Percentiles rank a stretch among this genome's conserved stretches.
phyloP scores from a whole-genome alignment of 352 stramenopile species.

The Globisporangium lucens region DNA sequence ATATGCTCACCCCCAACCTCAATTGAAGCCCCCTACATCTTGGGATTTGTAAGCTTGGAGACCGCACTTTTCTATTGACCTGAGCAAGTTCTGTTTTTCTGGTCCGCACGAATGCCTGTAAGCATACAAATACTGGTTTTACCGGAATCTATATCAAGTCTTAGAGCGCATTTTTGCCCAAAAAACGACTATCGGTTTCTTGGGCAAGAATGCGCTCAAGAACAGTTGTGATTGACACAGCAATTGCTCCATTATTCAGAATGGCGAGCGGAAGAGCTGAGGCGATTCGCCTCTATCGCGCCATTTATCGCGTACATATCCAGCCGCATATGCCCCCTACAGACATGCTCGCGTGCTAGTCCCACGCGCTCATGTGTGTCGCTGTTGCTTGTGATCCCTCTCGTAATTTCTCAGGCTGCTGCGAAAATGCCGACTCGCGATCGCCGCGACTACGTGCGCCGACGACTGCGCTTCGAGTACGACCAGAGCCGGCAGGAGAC shows the following conservation, averaged over 20 bases:
- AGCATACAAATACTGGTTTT: no score
- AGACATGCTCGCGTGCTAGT: neutral
- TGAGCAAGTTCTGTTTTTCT: no score
- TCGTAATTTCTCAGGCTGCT: conserved; percentile 31
- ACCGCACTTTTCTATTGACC: no score
- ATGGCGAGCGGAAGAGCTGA: conserved; percentile 26
- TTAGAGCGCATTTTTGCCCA: no score
- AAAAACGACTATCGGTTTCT: no score
- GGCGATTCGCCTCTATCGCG: conserved; percentile 62
- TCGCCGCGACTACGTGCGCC: conserved; percentile 59
- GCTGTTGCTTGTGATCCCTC: neutral
- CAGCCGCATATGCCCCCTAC: neutral
- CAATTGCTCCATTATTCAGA: neutral
- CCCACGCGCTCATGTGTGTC: neutral
- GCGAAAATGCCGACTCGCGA: conserved; percentile 68
- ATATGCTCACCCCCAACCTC: no score
- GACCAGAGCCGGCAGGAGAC: conserved; percentile 58
- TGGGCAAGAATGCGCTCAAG: no score
- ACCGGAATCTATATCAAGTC: no score
- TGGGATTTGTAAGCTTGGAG: no score
- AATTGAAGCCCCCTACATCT: no score
- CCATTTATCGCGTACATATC: conserved; percentile 65
- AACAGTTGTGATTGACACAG: neutral
- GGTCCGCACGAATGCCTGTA: no score
- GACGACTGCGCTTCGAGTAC: conserved; percentile 66